phyloP scores from a whole-genome alignment of 352 stramenopile genomes.

The Pythium coloratum region DNA sequence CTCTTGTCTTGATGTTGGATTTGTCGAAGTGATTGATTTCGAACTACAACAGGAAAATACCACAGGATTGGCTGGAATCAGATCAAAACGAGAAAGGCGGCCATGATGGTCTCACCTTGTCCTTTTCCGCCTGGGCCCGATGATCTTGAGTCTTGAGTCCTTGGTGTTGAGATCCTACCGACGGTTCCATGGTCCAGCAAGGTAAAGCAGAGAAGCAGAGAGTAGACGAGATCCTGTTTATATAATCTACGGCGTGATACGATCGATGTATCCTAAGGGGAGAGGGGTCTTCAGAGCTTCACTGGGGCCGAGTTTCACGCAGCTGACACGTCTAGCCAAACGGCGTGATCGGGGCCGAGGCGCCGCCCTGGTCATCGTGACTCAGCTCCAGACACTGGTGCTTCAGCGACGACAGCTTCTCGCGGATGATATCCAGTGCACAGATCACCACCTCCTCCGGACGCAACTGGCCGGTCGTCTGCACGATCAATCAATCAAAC shows the following conservation, averaged over 20 bases:
- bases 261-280: neutral
- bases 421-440: slow-evolving; percentile 82
- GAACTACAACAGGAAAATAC: no score
- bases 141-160: neutral
- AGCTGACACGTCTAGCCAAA: slow-evolving; percentile 54
- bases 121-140: neutral
- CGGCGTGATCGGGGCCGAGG: slow-evolving; percentile 67
- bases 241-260: slow-evolving; percentile 15
- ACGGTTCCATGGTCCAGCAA: slow-evolving; percentile 45
- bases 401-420: slow-evolving; percentile 85
- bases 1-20: no score
- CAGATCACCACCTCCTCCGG: slow-evolving; percentile 88
- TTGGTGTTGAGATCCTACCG: slow-evolving; percentile 61
- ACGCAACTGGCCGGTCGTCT: slow-evolving; percentile 85
- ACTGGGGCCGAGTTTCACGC: no score
- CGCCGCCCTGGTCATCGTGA: slow-evolving; percentile 58
- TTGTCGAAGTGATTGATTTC: no score
- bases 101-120: no score
- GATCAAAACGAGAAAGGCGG: no score
- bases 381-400: slow-evolving; percentile 85
- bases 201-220: neutral
- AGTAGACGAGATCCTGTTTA: slow-evolving; percentile 12
- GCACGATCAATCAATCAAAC: neutral
- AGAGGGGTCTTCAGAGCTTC: neutral
- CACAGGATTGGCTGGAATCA: no score